Evolutionary conservation across 768 basidiomycete genomes (phyloP).

Genomic region (Strobilomyces confusus): DNA sequence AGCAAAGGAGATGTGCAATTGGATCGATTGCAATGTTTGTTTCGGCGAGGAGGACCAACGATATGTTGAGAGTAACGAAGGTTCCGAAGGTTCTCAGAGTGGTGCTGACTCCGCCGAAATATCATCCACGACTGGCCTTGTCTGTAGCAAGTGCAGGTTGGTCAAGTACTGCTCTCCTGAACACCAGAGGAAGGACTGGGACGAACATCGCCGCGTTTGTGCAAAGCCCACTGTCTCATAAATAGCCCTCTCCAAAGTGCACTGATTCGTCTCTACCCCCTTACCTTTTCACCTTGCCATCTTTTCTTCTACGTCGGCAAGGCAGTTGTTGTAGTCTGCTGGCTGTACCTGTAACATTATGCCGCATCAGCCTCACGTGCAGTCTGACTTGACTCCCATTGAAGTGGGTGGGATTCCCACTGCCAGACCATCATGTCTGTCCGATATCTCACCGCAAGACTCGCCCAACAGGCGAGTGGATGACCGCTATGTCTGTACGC

Average conservation of each 20-base stretch:
- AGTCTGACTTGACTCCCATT: not conserved
- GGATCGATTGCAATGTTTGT: conserved; percentile 68
- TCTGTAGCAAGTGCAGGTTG: conserved; percentile 74
- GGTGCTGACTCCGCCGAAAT: conserved; percentile 34
- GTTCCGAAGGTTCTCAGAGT: conserved; percentile 45
- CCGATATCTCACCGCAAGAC: conserved; percentile 62
- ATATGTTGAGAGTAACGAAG: conserved; percentile 37
- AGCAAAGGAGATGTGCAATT: conserved; percentile 71
- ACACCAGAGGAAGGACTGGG: conserved; percentile 75
- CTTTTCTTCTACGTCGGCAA: not conserved
- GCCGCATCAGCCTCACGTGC: not conserved
- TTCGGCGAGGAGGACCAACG: conserved; percentile 45
- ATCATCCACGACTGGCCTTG: conserved; percentile 44
- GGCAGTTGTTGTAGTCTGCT: not conserved
- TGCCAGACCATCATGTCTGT: conserved; percentile 44
- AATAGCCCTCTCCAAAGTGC: not conserved
- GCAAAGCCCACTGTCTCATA: conserved; percentile 31
- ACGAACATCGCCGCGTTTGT: conserved; percentile 72
- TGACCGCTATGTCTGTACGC: not conserved
- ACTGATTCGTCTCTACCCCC: not conserved
- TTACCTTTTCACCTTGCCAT: not conserved
- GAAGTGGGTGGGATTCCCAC: not conserved
- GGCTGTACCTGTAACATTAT: conserved; percentile 9
- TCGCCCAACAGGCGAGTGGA: conserved; percentile 66
- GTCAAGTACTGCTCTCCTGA: conserved; percentile 75